Conservation (phyloP, 495 filamentous ascomycete species). For the Aspergillus bertholletiae region DNA sequence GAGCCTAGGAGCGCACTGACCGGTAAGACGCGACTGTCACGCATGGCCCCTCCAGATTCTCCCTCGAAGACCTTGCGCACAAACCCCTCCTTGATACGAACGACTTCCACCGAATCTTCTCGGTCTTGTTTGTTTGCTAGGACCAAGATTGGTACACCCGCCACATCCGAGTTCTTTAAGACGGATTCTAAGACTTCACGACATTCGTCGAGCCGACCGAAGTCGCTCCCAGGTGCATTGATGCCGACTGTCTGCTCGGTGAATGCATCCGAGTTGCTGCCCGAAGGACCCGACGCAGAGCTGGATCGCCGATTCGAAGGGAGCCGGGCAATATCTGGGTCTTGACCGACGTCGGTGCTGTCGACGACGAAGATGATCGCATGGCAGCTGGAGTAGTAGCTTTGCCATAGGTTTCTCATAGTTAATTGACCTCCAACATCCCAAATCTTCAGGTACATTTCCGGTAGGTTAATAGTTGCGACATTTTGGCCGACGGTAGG, state of each 20-base stretch:
- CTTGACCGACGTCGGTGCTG: constrained; percentile 83
- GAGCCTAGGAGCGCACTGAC: constrained; percentile 87
- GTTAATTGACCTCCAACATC: constrained; percentile 92
- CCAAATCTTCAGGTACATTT: constrained; percentile 98
- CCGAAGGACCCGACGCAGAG: constrained; percentile 25
- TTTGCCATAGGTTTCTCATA: constrained; percentile 90
- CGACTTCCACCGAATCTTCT: constrained; percentile 96
- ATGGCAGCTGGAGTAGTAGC: constrained; percentile 89
- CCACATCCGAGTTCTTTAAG: constrained; percentile 76
- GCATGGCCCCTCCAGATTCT: constrained; percentile 75
- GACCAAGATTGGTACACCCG: constrained; percentile 86
- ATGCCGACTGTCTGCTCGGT: constrained; percentile 35
- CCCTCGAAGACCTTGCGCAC: constrained; percentile 94
- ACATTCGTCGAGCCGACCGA: constrained; percentile 79
- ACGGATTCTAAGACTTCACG: constrained; percentile 83
- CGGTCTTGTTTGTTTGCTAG: constrained; percentile 97
- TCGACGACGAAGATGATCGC: constrained; percentile 98
- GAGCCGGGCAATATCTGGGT: constrained; percentile 49
- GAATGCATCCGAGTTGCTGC: constrained; percentile 20
- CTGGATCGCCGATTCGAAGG: constrained; percentile 27
- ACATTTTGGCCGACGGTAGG: constrained; percentile 98
- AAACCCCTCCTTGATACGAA: constrained; percentile 92
- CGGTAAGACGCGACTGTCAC: constrained; percentile 88
- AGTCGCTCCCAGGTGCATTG: constrained; percentile 47
- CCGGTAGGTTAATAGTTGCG: constrained; percentile 76